Base-by-base conservation (phyloP, 169 alveolate genomes). In the Plasmodium yoelii region DNA sequence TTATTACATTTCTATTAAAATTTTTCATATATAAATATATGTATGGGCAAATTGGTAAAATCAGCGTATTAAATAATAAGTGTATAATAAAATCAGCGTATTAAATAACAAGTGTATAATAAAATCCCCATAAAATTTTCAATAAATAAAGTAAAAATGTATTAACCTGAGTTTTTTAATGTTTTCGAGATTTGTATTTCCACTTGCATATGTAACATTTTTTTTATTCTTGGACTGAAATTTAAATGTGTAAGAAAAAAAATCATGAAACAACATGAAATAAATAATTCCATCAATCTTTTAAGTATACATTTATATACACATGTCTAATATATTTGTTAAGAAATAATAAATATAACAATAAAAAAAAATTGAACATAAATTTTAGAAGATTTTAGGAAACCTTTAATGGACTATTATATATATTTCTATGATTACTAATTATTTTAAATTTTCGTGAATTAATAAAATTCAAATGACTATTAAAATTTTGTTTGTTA, bases 131-230 rank as follows among this genome's bases (percentile, higher is more conserved):
- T 34, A 34, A 34, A 34, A 3, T 34, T 34, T 34, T 34, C 42
- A 34, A 34, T 13, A 57, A 46, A 12, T 7, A 68, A 9, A 68
- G 1, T 42, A 42, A 24, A 73, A 15, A 22, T 18, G 26, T 73
- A 18, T 6, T 61, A 63, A 77, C 88, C 88, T 63, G 22, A 82
- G 72, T 55, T 82, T 82, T 28, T 82, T 82, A 19, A 82, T 61
- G 56, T 82, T 68, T 56, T 82, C 90, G 71, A 82, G 59, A 61
- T 69, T 82, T 56, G 44, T 13, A 70, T 82, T 67, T 19, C 69
- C 24, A 51, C 44, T 59, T 12, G 84, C 49, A 42, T 82, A 24
- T 22, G 69, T 55, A 19, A 39, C 13, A 34, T 15, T 55, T 61
- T 67, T 44, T 60, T 56, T 82, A 55, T 72, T 60, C 61, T 82